These are phyloP conservation scores for Sparassis latifolia DNA, from an alignment of 1,284 basidiomycete species.

Conservation along the genomic window DNA sequence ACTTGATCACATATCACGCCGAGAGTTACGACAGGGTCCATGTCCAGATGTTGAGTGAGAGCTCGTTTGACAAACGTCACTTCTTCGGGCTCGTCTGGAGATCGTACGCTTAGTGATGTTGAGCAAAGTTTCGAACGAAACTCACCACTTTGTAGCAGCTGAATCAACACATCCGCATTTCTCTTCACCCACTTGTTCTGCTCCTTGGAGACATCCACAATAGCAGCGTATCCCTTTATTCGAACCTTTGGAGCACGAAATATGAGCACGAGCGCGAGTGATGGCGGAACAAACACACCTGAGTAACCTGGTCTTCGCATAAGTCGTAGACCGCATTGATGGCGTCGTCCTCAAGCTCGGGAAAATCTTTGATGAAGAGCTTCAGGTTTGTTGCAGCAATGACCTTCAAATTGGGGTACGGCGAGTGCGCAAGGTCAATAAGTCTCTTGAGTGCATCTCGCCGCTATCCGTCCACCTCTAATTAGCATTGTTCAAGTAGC, in stretches of 20 bases:
- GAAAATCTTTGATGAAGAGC: conserved; percentile 56
- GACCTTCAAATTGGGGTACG: conserved; percentile 38
- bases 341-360: conserved; percentile 62
- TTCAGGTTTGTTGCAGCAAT: conserved; percentile 54
- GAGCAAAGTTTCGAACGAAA: conserved; percentile 7
- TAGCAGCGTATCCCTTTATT: conserved; percentile 57
- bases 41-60: conserved; percentile 54
- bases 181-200: conserved; percentile 57
- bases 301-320: conserved; percentile 59
- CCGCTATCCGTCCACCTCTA: conserved; percentile 18
- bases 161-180: conserved; percentile 67
- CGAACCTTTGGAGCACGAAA: conserved; percentile 42
- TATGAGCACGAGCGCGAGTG: too few relatives aligned
- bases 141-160: conserved; percentile 69
- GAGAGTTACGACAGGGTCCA: conserved; percentile 54
- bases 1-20: conserved; percentile 67
- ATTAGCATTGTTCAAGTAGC: not conserved
- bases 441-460: conserved; percentile 29
- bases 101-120: too few relatives aligned
- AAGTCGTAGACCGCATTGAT: conserved; percentile 72
- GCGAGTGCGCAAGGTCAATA: conserved; percentile 31
- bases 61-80: conserved; percentile 54
- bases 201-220: conserved; percentile 54
- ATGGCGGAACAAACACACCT: conserved; percentile 28
- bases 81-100: conserved; percentile 60